Percentiles rank a stretch among this genome's conserved stretches.
Conservation (phyloP, 169 alveolate genomes). For the Plasmodium inui region DNA sequence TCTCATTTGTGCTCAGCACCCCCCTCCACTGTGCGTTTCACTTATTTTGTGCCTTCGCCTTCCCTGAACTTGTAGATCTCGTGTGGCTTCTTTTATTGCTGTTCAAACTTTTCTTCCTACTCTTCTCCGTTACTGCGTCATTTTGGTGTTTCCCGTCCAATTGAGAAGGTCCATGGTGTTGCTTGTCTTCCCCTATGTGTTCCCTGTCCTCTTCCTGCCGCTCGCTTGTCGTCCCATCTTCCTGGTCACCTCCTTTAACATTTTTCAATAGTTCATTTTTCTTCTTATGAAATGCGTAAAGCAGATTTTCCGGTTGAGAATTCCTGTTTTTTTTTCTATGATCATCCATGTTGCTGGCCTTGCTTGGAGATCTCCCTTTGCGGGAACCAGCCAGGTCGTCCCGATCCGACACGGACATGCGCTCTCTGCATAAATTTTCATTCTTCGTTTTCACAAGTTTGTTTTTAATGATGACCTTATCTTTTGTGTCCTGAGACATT, state of each 20-base stretch:
- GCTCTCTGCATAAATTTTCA: background rate
- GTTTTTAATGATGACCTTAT: background rate
- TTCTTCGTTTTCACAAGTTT: background rate
- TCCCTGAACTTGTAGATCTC: background rate
- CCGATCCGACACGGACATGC: background rate
- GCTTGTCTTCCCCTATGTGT: background rate
- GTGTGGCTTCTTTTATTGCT: background rate
- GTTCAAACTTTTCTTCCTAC: background rate
- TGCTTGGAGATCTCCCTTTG: background rate
- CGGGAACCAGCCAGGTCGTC: background rate
- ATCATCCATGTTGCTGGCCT: background rate
- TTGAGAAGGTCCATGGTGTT: background rate
- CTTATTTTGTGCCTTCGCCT: background rate
- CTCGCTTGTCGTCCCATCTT: constrained; percentile 8
- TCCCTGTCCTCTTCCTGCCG: background rate
- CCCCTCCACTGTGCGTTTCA: background rate
- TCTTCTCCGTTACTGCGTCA: constrained; percentile 48
- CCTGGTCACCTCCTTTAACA: background rate
- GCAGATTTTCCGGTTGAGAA: background rate
- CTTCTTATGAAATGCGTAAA: constrained; percentile 14
- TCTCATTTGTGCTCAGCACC: background rate
- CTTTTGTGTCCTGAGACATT: background rate
- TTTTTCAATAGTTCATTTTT: constrained; percentile 16
- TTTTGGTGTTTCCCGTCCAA: constrained; percentile 4
- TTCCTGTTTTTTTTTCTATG: background rate